Evolutionary conservation across 2,329 filamentous ascomycete genomes (phyloP).

Genomic region (Trichoderma sp.): DNA sequence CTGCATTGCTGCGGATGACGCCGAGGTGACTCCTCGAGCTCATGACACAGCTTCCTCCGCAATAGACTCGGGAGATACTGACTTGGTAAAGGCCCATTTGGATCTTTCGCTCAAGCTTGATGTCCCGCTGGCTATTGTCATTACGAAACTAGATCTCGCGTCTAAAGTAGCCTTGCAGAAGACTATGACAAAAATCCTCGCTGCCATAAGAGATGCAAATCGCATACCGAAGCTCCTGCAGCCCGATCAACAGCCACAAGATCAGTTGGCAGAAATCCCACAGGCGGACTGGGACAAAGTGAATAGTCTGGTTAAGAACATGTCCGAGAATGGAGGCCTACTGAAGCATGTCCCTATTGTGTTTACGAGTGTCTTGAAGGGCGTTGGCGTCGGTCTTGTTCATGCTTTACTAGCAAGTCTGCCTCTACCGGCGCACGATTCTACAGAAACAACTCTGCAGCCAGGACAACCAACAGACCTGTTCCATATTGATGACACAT

Average conservation of each 20-base stretch:
- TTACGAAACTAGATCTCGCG: slow-evolving; percentile 89
- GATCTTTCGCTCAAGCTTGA: slow-evolving; percentile 79
- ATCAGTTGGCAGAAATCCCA: slow-evolving; percentile 58
- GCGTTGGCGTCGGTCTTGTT: slow-evolving; percentile 74
- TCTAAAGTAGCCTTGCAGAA: slow-evolving; percentile 68
- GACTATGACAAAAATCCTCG: slow-evolving; percentile 71
- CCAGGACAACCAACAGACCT: slow-evolving; percentile 62
- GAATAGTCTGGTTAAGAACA: slow-evolving; percentile 50
- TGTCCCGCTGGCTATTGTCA: slow-evolving; percentile 73
- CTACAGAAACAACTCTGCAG: slow-evolving; percentile 53
- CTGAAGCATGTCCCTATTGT: slow-evolving; percentile 72
- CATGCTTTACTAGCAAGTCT: slow-evolving; percentile 78
- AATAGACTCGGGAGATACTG: slow-evolving; percentile 48
- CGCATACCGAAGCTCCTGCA: slow-evolving; percentile 73
- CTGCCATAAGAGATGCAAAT: slow-evolving; percentile 72
- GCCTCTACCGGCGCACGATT: slow-evolving; percentile 63
- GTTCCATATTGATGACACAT: slow-evolving; percentile 91
- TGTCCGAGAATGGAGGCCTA: slow-evolving; percentile 44
- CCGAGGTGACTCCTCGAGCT: slow-evolving; percentile 41
- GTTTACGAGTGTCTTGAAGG: slow-evolving; percentile 82
- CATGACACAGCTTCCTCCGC: neutral
- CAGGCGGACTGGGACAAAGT: slow-evolving; percentile 57
- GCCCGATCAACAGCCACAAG: slow-evolving; percentile 46
- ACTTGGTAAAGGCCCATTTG: slow-evolving; percentile 76
- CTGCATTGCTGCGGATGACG: slow-evolving; percentile 79